Conservation (phyloP, 75 land plant species). For the Isoetes taiwanensis region DNA sequence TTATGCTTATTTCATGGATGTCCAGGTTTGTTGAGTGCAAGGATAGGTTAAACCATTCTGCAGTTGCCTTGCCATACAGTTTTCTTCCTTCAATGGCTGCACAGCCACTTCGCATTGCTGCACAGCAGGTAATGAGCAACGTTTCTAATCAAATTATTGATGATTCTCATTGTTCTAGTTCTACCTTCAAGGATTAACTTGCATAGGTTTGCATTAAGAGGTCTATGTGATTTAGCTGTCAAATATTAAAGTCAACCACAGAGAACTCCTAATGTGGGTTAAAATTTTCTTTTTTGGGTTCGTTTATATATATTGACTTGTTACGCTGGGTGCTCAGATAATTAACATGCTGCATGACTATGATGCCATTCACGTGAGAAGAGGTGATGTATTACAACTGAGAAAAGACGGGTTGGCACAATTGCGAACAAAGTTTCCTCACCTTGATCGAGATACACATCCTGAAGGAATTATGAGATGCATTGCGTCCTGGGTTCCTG, state of each 20-base stretch:
- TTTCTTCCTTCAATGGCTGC: slow-evolving; percentile 84
- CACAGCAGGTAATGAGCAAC: slow-evolving; percentile 38
- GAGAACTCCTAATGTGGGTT: background rate
- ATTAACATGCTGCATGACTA: slow-evolving; percentile 52
- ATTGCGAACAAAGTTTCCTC: slow-evolving; percentile 42
- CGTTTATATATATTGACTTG: background rate
- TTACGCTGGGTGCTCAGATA: slow-evolving; percentile 33
- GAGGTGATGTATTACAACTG: slow-evolving; percentile 74
- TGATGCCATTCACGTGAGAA: slow-evolving; percentile 89
- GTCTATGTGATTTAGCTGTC: too few species aligned
- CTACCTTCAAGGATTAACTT: too few species aligned
- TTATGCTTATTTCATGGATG: background rate
- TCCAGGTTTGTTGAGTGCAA: slow-evolving; percentile 87
- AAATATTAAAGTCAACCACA: background rate
- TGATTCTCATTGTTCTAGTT: too few species aligned
- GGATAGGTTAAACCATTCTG: slow-evolving; percentile 60
- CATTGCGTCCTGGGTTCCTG: slow-evolving; percentile 60
- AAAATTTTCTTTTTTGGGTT: background rate
- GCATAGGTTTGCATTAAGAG: too few species aligned
- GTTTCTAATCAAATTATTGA: background rate
- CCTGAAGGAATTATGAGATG: slow-evolving; percentile 54
- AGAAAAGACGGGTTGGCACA: slow-evolving; percentile 77
- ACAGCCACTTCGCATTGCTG: slow-evolving; percentile 45
- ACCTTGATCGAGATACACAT: slow-evolving; percentile 82
- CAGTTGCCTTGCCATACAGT: slow-evolving; percentile 54